phyloP scores from a whole-genome alignment of 2,329 filamentous ascomycete species.

The Aspergillus cejpii region DNA sequence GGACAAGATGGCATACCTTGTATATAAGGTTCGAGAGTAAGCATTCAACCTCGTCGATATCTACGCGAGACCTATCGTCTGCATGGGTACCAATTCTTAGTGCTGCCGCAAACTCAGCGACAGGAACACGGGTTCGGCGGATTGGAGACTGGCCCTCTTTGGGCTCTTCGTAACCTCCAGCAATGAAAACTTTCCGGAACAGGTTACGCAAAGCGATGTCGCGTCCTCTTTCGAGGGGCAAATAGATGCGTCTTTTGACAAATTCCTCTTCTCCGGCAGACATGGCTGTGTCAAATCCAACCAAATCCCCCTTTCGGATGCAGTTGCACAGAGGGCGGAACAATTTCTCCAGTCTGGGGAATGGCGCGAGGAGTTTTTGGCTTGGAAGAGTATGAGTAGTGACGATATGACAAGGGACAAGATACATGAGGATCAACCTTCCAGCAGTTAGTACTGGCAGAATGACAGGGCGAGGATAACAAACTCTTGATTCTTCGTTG shows the following conservation, averaged over 20 bases:
- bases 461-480: slow-evolving; percentile 23
- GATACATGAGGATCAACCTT: slow-evolving; percentile 85
- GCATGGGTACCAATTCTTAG: slow-evolving; percentile 62
- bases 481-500: slow-evolving; percentile 72
- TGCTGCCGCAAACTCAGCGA: slow-evolving; percentile 78
- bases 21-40: slow-evolving; percentile 95
- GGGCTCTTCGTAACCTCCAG: slow-evolving; percentile 70
- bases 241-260: slow-evolving; percentile 85
- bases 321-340: slow-evolving; percentile 72
- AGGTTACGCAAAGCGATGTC: slow-evolving; percentile 90
- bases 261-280: slow-evolving; percentile 82
- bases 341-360: slow-evolving; percentile 66
- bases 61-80: slow-evolving; percentile 53
- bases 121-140: slow-evolving; percentile 66
- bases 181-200: slow-evolving; percentile 81
- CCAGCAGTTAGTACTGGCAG: slow-evolving; percentile 18
- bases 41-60: slow-evolving; percentile 92
- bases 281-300: slow-evolving; percentile 75
- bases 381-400: slow-evolving; percentile 81
- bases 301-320: slow-evolving; percentile 75
- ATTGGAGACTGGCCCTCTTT: slow-evolving; percentile 61
- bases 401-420: slow-evolving; percentile 87
- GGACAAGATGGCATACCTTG: slow-evolving; percentile 60
- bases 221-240: slow-evolving; percentile 84
- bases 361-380: slow-evolving; percentile 61